Evolutionary conservation across 371 early-diverging fungal genomes (phyloP), one percentile per base, ranked within the genome.

Genomic region (Lichtheimia ornata): DNA sequence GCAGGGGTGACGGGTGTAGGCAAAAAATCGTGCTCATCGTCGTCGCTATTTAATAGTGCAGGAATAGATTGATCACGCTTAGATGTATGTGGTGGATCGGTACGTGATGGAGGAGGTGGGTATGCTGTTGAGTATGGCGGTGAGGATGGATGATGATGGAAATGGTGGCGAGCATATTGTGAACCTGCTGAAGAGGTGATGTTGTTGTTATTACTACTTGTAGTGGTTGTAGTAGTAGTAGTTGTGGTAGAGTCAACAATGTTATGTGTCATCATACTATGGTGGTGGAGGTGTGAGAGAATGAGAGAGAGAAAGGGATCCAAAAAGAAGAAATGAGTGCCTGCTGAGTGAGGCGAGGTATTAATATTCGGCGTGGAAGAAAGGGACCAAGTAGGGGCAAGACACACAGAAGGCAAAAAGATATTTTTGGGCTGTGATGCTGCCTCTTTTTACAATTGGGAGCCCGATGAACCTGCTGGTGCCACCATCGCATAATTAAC

Each of bases 1-100:
- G 66, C 66, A 20, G 66, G 66, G 18, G 66, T 66, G n/a, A 66
- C 66, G 20, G 66, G 66, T 20, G 66, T 66, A 2, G 66, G 66
- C 41, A 66, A 42, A 58, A 58, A 66, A 24, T 68, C 63, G 24
- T 50, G 28, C 51, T 56, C 41, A 18, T 44, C 52, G 45, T 53
- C 28, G 45, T 61, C 42, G 57, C 43, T 42, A 17, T 56, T 56
- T 28, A 56, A 40, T 14, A 56, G 57, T 20, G 57, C 57, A 44
- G 57, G 42, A 56, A 56, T 56, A 14, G 57, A 56, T 11, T 35
- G 42, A 44, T 45, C 45, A 56, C 42, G 57, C 57, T 42, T 35
- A 25, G 57, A 44, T 42, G 45, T 14, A 14, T 35, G 18, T 56
- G 45, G 43, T 28, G 24, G 41, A 14, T 41, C 41, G 7, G 52